Evolutionary conservation across 1,139 yeast genomes (phyloP).

Genomic region (Hemisphaericaspora xylofermentans): DNA sequence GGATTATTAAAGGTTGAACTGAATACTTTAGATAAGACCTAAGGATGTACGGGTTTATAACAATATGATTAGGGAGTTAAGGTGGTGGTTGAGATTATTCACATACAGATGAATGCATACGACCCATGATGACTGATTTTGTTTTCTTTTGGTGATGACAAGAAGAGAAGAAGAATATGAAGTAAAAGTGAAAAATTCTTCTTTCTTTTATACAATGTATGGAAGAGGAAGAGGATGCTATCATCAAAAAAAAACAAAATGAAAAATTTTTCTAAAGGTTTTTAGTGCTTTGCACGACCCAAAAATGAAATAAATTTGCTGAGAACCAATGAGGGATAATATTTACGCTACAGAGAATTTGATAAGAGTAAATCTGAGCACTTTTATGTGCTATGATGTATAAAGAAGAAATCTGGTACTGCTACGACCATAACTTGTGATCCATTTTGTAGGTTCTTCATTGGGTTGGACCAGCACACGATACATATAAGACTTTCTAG

Average conservation of each 20-base stretch:
- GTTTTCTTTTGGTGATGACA: conserved; percentile 15
- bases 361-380: too few relatives aligned
- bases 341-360: too few relatives aligned
- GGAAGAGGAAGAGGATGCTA: neutral
- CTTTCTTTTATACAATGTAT: conserved; percentile 9
- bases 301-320: too few relatives aligned
- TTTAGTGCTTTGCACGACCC: too few relatives aligned
- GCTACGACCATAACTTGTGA: too few relatives aligned
- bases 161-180: conserved; percentile 10
- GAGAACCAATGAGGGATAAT: too few relatives aligned
- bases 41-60: conserved; percentile 11
- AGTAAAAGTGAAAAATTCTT: conserved; percentile 14
- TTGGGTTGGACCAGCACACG: too few relatives aligned
- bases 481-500: too few relatives aligned
- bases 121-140: conserved; percentile 66
- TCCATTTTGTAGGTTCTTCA: too few relatives aligned
- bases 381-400: too few relatives aligned
- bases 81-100: conserved; percentile 16
- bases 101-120: conserved; percentile 80
- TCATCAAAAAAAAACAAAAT: conserved; percentile 4
- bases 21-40: conserved; percentile 40
- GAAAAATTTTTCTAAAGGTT: neutral
- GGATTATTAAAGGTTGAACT: conserved; percentile 13
- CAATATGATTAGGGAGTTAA: conserved; percentile 11
- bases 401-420: too few relatives aligned